Conservation (phyloP, 2,329 filamentous ascomycete genomes). For the Diaporthe capsici region DNA sequence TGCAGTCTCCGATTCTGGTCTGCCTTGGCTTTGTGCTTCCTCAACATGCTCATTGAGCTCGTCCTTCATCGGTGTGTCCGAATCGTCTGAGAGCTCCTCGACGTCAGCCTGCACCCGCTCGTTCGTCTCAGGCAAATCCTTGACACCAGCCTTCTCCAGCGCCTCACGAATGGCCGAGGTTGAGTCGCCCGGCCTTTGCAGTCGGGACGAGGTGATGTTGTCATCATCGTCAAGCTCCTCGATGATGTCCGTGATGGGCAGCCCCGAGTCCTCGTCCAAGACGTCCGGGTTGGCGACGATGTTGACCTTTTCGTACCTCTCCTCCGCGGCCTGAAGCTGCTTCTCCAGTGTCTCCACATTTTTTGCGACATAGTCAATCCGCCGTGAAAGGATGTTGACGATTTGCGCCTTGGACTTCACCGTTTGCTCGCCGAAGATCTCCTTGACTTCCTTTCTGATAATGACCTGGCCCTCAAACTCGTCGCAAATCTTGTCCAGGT, state of each 20-base stretch:
- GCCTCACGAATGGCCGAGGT: constrained; percentile 76
- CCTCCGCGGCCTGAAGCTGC: constrained; percentile 77
- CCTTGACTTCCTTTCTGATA: constrained; percentile 68
- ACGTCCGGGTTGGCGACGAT: constrained; percentile 72
- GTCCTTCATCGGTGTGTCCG: constrained; percentile 17
- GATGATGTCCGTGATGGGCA: constrained; percentile 90
- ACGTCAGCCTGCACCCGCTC: not conserved
- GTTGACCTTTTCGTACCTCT: constrained; percentile 76
- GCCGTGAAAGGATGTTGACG: constrained; percentile 75
- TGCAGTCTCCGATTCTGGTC: not conserved
- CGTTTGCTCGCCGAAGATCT: constrained; percentile 60
- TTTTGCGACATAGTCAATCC: constrained; percentile 90
- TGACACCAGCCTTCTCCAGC: constrained; percentile 82
- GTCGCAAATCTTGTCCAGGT: constrained; percentile 70
- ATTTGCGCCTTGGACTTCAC: constrained; percentile 73
- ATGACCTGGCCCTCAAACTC: constrained; percentile 75
- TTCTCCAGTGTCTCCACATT: constrained; percentile 84
- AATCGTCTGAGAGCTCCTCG: not conserved
- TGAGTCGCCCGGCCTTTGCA: constrained; percentile 78
- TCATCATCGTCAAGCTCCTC: constrained; percentile 94
- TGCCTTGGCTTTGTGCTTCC: not conserved
- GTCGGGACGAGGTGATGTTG: constrained; percentile 79
- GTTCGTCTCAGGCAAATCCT: constrained; percentile 47
- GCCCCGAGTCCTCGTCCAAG: constrained; percentile 73
- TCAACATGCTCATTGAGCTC: not conserved